These are phyloP conservation scores for Symmetrospora coprosmae DNA, from an alignment of 768 basidiomycete species.

Conservation along the genomic window DNA sequence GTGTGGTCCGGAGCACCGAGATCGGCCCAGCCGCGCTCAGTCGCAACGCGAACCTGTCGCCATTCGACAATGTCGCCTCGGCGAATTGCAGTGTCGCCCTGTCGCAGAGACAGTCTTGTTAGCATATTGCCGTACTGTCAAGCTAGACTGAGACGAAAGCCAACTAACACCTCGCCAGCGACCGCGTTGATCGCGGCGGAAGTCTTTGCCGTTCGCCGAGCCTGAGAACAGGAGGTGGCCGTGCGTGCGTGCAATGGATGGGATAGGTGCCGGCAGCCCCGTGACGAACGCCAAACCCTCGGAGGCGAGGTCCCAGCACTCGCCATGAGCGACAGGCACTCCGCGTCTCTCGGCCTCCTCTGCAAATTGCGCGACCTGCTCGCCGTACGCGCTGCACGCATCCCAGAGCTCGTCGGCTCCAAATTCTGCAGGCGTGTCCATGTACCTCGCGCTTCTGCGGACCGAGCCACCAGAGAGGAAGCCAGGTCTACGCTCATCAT, in stretches of 20 bases:
- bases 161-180: conserved; percentile 41
- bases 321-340: conserved; percentile 41
- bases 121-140: conserved; percentile 14
- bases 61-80: conserved; percentile 50
- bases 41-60: conserved; percentile 40
- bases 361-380: conserved; percentile 44
- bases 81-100: conserved; percentile 44
- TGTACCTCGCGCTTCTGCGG: conserved; percentile 40
- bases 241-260: conserved; percentile 45
- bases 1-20: conserved; percentile 44
- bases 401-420: conserved; percentile 37
- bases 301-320: conserved; percentile 50
- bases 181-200: conserved; percentile 35
- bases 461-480: conserved; percentile 9
- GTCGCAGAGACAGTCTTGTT: too few relatives aligned
- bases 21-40: conserved; percentile 22
- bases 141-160: background rate
- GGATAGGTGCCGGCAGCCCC: conserved; percentile 43
- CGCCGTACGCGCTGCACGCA: conserved; percentile 45
- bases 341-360: conserved; percentile 42
- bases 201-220: conserved; percentile 36
- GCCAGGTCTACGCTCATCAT: conserved; percentile 9
- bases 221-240: conserved; percentile 47
- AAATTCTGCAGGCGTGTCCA: conserved; percentile 40
- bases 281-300: conserved; percentile 43